Conservation (phyloP, 768 basidiomycete genomes). For the Leucosporidium creatinivorum region DNA sequence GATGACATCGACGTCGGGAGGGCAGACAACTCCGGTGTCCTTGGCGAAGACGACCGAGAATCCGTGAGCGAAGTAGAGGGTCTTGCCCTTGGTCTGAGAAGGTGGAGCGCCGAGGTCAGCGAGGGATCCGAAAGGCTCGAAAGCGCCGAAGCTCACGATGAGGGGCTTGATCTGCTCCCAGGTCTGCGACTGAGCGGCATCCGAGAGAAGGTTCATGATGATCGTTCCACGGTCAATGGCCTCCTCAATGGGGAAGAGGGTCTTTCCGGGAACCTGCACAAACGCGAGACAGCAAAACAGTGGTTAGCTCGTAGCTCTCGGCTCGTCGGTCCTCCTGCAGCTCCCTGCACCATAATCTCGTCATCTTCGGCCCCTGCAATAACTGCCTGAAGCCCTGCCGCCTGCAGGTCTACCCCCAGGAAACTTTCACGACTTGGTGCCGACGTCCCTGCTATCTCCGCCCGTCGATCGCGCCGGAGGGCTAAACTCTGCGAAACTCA, state of each 20-base stretch:
- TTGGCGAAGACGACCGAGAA: conserved; percentile 99
- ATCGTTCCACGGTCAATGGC: conserved; percentile 92
- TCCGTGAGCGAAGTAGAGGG: conserved; percentile 99
- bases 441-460: too few species aligned
- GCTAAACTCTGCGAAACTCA: conserved; percentile 40
- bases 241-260: conserved; percentile 95
- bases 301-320: neutral
- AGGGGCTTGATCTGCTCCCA: conserved; percentile 84
- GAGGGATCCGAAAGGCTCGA: neutral
- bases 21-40: conserved; percentile 87
- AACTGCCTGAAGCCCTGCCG: too few species aligned
- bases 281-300: conserved; percentile 1
- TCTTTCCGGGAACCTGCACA: conserved; percentile 80
- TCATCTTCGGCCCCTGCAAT: neutral
- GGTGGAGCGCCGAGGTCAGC: too few species aligned
- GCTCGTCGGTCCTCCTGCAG: neutral
- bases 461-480: neutral
- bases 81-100: conserved; percentile 82
- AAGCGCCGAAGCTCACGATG: conserved; percentile 47
- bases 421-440: too few species aligned
- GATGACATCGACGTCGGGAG: conserved; percentile 92
- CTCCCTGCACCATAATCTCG: neutral
- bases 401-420: too few species aligned
- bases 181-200: conserved; percentile 96
- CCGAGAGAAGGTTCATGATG: conserved; percentile 99